Evolutionary conservation across 805 yeast species (phyloP).

Genomic region (Teunomyces atbi): DNA sequence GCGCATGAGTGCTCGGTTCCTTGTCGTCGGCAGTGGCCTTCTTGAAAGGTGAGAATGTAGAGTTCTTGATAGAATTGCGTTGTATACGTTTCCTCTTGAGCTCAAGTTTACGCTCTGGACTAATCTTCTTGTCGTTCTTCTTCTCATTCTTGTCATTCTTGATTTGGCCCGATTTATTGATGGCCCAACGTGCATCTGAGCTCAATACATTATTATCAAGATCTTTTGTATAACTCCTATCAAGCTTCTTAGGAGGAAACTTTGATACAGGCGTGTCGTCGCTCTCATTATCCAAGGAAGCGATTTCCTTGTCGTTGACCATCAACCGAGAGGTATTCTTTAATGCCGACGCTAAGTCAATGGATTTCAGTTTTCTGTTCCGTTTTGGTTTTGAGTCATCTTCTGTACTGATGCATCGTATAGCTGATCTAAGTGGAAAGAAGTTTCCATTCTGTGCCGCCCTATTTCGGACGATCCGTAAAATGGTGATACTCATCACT

Average conservation of each 20-base stretch:
- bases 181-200: constrained; percentile 9
- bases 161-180: constrained; percentile 3
- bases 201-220: constrained; percentile 10
- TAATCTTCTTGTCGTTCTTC: background rate
- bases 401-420: constrained; percentile 2
- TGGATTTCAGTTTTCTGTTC: constrained; percentile 8
- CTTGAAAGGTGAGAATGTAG: background rate
- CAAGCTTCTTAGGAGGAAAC: constrained; percentile 8
- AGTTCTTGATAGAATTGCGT: background rate
- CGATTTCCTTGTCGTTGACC: constrained; percentile 7
- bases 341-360: constrained; percentile 12
- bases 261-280: constrained; percentile 4
- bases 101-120: constrained; percentile 1
- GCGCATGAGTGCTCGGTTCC: background rate
- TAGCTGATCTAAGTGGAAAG: background rate
- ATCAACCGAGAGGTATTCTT: constrained; percentile 8
- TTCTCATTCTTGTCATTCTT: background rate
- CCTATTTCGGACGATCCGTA: constrained; percentile 24
- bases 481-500: constrained; percentile 23
- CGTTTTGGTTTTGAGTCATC: constrained; percentile 5
- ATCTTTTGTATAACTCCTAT: constrained; percentile 11
- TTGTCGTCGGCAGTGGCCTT: background rate
- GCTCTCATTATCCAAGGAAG: constrained; percentile 5
- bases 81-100: constrained; percentile 1
- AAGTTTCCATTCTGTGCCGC: constrained; percentile 6